Evolutionary conservation across 2,329 filamentous ascomycete species (phyloP), one percentile per base, ranked within the genome.

Genomic region (Fusarium pseudocircinatum): DNA sequence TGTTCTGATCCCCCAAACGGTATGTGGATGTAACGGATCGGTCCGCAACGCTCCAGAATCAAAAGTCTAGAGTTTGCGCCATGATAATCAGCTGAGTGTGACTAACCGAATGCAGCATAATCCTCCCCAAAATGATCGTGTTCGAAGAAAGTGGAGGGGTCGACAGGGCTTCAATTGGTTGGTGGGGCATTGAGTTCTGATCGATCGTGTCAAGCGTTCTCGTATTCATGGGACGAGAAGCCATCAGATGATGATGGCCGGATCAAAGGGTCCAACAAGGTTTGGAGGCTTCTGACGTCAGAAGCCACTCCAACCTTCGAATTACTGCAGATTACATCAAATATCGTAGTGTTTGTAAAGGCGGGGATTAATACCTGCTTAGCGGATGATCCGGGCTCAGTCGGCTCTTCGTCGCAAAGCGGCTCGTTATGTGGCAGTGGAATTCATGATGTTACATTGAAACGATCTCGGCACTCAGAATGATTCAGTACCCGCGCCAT

Each of bases 21-120:
- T 9, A n/a, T 36, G 20, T 54, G n/a, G n/a, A 42, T 60, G 58
- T 43, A 18, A 32, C 30, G 58, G 58, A 60, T 40, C 58, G 58
- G 36, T 56, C 58, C 58, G 58, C n/a, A 42, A 54, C 46, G 28
- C 18, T 54, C 14, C 6, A 36, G 54, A 60, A 15, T 18, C 13
- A 12, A 34, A 24, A 18, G 22, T 34, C 36, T 2, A 56, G 50
- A 24, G 47, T 36, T 56, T 7, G 3, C 12, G 30, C 58, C 30
- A 56, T 9, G 36, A 40, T 11, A 18, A 54, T 56, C 37, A 36
- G 36, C 37, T 60, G 47, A 60, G 37, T 11, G 5, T 30, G 12
- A 18, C 58, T 60, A 56, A 54, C 58, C 26, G 1, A 34, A 43
- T 56, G 28, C n/a, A 40, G 37, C 20, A 22, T 26, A 36, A 56